phyloP scores from a whole-genome alignment of 441 rosid genomes.

The Pelargonium cotyledonis region DNA sequence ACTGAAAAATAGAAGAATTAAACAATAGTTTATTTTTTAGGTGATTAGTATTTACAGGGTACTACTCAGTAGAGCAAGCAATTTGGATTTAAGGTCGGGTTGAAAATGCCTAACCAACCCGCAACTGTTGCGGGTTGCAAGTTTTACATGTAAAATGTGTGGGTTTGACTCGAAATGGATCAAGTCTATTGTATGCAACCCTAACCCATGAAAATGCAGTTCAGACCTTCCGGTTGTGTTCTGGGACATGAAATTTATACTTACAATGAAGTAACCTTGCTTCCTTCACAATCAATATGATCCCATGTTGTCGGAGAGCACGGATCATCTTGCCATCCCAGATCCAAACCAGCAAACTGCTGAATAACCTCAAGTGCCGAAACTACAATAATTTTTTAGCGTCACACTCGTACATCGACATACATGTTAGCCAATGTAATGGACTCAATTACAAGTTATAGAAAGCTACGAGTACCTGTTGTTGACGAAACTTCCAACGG shows the following conservation, averaged over 20 bases:
- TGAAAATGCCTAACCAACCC: too few relatives aligned
- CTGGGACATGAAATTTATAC: slow-evolving; percentile 9
- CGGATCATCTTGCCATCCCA: slow-evolving; percentile 90
- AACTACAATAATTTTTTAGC: slow-evolving; percentile 37
- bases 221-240: too few relatives aligned
- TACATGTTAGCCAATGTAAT: not conserved
- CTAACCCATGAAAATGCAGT: too few relatives aligned
- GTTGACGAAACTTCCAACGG: slow-evolving; percentile 77
- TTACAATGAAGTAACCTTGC: slow-evolving; percentile 68
- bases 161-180: too few relatives aligned
- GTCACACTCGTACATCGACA: not conserved
- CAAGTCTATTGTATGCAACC: too few relatives aligned
- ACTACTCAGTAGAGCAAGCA: too few relatives aligned
- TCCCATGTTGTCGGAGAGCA: slow-evolving; percentile 74
- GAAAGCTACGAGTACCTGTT: slow-evolving; percentile 43
- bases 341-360: slow-evolving; percentile 64
- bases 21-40: not conserved
- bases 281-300: slow-evolving; percentile 70
- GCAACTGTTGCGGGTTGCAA: too few relatives aligned
- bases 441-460: slow-evolving; percentile 10
- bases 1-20: not conserved
- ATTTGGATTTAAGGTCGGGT: too few relatives aligned
- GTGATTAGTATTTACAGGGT: too few relatives aligned
- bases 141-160: too few relatives aligned
- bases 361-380: slow-evolving; percentile 87